phyloP scores from a whole-genome alignment of 2,329 filamentous ascomycete species.

The Diaporthe vaccinii region DNA sequence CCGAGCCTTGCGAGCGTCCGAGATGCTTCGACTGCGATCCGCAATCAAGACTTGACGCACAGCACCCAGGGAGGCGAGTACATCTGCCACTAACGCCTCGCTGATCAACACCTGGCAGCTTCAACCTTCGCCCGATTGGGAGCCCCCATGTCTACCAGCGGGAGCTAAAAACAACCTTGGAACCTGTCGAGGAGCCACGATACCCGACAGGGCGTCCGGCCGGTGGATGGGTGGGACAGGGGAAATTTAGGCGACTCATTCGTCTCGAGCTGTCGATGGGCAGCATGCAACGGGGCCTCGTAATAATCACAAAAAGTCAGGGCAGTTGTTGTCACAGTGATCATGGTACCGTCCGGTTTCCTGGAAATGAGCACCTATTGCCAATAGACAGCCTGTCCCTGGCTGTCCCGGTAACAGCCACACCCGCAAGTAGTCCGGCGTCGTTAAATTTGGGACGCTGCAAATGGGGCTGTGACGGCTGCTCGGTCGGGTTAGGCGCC shows the following conservation, averaged over 20 bases:
- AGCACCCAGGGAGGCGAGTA: slow-evolving; percentile 1
- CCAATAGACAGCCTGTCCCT: slow-evolving; percentile 23
- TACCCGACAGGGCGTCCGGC: slow-evolving; percentile 27
- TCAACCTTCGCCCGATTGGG: slow-evolving; percentile 28
- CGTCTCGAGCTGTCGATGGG: slow-evolving; percentile 12
- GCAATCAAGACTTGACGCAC: not conserved
- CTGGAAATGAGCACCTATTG: slow-evolving; percentile 28
- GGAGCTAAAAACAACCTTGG: slow-evolving; percentile 47
- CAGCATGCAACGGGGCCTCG: slow-evolving; percentile 29
- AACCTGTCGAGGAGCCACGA: slow-evolving; percentile 44
- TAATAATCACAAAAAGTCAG: slow-evolving; percentile 24
- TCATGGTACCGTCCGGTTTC: not conserved
- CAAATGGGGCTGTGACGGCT: slow-evolving; percentile 8
- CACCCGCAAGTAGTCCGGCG: slow-evolving; percentile 8
- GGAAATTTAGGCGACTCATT: slow-evolving; percentile 39
- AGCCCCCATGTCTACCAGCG: slow-evolving; percentile 40
- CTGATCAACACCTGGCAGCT: slow-evolving; percentile 25
- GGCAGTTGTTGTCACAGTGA: slow-evolving; percentile 24
- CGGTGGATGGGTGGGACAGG: slow-evolving; percentile 38
- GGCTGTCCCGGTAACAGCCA: slow-evolving; percentile 30
- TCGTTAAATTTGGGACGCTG: slow-evolving; percentile 25
- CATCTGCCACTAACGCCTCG: slow-evolving; percentile 33
- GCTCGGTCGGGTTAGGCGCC: slow-evolving; percentile 3
- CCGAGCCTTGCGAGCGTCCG: not conserved
- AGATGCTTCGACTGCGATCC: not conserved